Percentiles rank a stretch among this genome's conserved stretches.
Conservation (phyloP, 352 stramenopile genomes). For the Phytopythium sindhum region DNA sequence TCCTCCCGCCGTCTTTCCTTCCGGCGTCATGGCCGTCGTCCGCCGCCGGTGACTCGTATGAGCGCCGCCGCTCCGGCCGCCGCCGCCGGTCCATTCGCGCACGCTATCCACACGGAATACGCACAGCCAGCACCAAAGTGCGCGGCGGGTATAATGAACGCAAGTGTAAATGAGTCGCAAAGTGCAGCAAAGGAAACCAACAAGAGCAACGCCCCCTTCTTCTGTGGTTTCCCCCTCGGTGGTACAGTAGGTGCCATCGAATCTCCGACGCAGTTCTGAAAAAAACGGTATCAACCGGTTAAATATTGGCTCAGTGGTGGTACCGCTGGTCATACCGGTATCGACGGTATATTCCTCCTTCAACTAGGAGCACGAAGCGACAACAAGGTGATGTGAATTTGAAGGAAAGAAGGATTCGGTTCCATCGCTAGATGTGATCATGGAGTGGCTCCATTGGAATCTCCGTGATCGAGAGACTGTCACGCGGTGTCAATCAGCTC, state of each 20-base stretch:
- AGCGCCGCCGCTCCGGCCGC: neutral
- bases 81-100: constrained; percentile 5
- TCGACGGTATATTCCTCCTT: neutral
- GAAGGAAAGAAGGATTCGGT: too few relatives aligned
- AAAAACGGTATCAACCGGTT: neutral
- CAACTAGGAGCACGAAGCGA: neutral
- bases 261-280: neutral
- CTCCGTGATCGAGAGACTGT: too few relatives aligned
- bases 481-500: too few relatives aligned
- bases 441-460: too few relatives aligned
- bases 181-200: neutral
- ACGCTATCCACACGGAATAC: neutral
- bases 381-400: too few relatives aligned
- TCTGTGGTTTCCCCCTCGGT: neutral
- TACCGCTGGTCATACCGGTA: too few relatives aligned
- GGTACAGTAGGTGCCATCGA: neutral
- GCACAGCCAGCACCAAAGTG: neutral
- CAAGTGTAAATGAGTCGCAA: neutral
- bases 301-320: neutral
- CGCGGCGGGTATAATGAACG: neutral
- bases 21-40: neutral
- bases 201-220: neutral
- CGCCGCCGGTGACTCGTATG: neutral
- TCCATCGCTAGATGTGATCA: too few relatives aligned
- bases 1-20: neutral